Percentiles rank a stretch among this genome's conserved stretches.
Evolutionary conservation across 1,284 basidiomycete genomes (phyloP).

Genomic region (Megacollybia platyphylla): DNA sequence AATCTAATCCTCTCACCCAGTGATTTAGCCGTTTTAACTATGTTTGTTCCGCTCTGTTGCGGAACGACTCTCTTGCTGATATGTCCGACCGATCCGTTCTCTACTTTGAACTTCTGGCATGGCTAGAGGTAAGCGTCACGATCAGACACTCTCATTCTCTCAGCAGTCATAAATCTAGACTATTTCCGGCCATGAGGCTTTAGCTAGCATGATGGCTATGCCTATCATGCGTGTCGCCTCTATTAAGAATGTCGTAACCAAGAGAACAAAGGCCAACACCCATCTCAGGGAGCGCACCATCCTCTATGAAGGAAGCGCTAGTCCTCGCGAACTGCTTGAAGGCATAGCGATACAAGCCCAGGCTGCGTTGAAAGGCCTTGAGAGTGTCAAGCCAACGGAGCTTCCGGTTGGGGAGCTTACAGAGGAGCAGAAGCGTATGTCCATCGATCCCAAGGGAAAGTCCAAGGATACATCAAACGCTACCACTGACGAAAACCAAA

Average conservation of each 20-base stretch:
- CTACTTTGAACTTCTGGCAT: conserved; percentile 83
- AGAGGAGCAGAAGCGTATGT: conserved; percentile 76
- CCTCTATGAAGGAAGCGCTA: conserved; percentile 78
- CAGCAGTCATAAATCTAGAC: conserved; percentile 33
- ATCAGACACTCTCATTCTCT: not conserved
- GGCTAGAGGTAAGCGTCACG: conserved; percentile 65
- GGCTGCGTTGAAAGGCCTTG: conserved; percentile 75
- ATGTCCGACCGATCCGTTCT: conserved; percentile 80
- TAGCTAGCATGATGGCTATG: conserved; percentile 93
- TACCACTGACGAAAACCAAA: conserved; percentile 55
- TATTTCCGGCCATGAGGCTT: conserved; percentile 79
- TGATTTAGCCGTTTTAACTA: conserved; percentile 55
- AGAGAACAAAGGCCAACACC: conserved; percentile 30
- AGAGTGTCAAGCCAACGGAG: conserved; percentile 44
- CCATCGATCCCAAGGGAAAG: conserved; percentile 50
- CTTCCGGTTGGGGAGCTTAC: conserved; percentile 51
- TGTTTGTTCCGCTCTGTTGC: conserved; percentile 70
- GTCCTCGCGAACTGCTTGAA: conserved; percentile 82
- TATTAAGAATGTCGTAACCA: conserved; percentile 46
- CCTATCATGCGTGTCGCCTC: conserved; percentile 78
- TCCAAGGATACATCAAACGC: conserved; percentile 32
- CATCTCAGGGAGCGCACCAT: conserved; percentile 64
- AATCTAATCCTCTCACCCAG: too few relatives aligned
- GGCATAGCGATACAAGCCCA: conserved; percentile 81
- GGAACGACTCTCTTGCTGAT: conserved; percentile 84